These are phyloP conservation scores for Didymosphaeria variabile DNA, from an alignment of 2,329 filamentous ascomycete species.

Conservation along the genomic window DNA sequence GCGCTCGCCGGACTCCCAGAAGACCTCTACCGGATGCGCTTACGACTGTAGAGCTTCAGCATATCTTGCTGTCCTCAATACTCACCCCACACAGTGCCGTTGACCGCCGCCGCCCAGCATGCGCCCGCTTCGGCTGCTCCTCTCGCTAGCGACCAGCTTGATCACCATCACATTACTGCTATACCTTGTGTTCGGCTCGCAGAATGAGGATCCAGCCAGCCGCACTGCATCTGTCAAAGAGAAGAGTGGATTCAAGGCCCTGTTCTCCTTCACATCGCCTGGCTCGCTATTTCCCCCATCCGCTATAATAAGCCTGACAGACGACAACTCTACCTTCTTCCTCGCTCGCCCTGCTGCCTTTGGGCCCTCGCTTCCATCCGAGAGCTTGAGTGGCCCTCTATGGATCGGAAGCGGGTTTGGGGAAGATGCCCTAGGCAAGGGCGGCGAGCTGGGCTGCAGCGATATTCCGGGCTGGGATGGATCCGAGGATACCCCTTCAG, in stretches of 20 bases:
- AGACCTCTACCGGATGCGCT: slow-evolving; percentile 33
- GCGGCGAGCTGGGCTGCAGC: slow-evolving; percentile 91
- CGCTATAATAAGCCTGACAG: slow-evolving; percentile 93
- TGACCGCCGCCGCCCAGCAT: slow-evolving; percentile 34
- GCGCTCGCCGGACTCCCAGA: slow-evolving; percentile 15
- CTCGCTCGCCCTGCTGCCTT: slow-evolving; percentile 92
- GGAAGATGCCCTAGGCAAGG: slow-evolving; percentile 73
- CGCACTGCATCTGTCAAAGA: slow-evolving; percentile 36
- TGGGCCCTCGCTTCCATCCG: slow-evolving; percentile 77
- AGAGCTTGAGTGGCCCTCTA: slow-evolving; percentile 84
- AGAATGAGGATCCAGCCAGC: slow-evolving; percentile 26
- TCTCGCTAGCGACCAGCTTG: slow-evolving; percentile 55
- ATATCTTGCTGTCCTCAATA: slow-evolving; percentile 32
- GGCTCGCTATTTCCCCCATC: slow-evolving; percentile 94
- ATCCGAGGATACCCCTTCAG: slow-evolving; percentile 22
- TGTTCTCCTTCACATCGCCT: slow-evolving; percentile 64
- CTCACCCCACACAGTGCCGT: slow-evolving; percentile 9
- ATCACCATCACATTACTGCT: slow-evolving; percentile 55
- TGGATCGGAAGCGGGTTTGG: slow-evolving; percentile 95
- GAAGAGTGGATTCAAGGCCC: slow-evolving; percentile 48
- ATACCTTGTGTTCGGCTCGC: slow-evolving; percentile 45
- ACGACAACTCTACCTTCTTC: slow-evolving; percentile 98
- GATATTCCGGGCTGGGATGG: slow-evolving; percentile 88
- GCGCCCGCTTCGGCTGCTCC: slow-evolving; percentile 49
- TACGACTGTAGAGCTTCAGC: slow-evolving; percentile 30